Base-by-base conservation (phyloP, 768 basidiomycete species). In the Lactarius akahatsu region DNA sequence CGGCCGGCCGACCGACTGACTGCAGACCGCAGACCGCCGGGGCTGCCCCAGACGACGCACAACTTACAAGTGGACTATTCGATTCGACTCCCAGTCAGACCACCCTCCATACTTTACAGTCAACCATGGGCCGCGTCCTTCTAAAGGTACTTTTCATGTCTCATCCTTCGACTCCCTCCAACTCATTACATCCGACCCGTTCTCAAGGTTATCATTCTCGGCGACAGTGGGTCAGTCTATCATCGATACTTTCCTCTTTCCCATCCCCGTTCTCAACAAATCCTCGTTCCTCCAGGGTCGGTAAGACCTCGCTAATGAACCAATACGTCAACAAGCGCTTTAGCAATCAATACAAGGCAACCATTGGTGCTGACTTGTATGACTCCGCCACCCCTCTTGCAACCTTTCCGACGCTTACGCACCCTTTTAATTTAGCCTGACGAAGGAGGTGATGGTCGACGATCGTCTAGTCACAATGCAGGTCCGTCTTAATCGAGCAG, bases 301-400 rank as follows among this genome's bases (percentile, higher is more conserved):
- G 96, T 52, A 98, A 98, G 90, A 98, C 97, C 50, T 98, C 96
- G 34, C 90, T 99, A 73, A 99, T 99, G 97, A 98, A 98, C 82
- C 97, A 99, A 80, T 98, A 97, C 81, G 97, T 99, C 71, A 98
- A 98, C 86, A 98, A 98, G 79, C 91, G 97, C 69, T 99, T 98
- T 79, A 94, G 92, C 78, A 97, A 96, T 80, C 96, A 98, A 80
- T 99, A 99, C 86, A 98, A 98, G 81, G 97, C 97, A 20, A 98
- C 97, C 69, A 96, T 96, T 75, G 94, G 94, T 66, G 94, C 94
- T 66, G 94, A 96, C 85, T 96, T 96, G 92, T 94, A 79, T 67
- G 92, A 83, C 70, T 58, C 56, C 58, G 65, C 71, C 54, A 62
- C 55, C 66, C 70, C 76, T 72, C 59, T 71, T 70, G 63, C 66